A percentile compares a stretch with the other conserved stretches of the same genome.
phyloP scores from a whole-genome alignment of 2,329 filamentous ascomycete genomes.

The Fusarium avenaceum region DNA sequence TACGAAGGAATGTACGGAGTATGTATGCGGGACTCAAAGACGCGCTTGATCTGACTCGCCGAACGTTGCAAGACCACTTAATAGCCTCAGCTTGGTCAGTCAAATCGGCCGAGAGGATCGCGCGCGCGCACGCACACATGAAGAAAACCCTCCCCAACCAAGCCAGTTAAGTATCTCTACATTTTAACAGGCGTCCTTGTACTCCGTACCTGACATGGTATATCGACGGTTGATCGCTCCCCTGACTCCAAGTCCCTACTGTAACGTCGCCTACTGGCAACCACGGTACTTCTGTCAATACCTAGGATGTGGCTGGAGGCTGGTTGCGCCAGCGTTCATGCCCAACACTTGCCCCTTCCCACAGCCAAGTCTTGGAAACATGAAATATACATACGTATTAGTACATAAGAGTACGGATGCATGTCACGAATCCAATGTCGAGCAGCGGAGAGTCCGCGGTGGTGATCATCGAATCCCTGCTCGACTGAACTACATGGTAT shows the following conservation, averaged over 20 bases:
- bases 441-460: conserved; percentile 5
- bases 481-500: background rate
- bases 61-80: conserved; percentile 31
- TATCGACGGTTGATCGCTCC: conserved; percentile 12
- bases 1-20: conserved; percentile 2
- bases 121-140: conserved; percentile 15
- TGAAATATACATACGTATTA: background rate
- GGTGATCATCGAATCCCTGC: background rate
- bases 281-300: conserved; percentile 35
- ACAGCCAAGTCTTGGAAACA: conserved; percentile 18
- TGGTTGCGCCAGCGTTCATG: conserved; percentile 32
- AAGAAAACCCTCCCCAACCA: conserved; percentile 14
- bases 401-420: background rate
- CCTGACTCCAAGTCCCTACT: conserved; percentile 14
- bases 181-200: conserved; percentile 9
- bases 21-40: conserved; percentile 39
- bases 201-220: conserved; percentile 15
- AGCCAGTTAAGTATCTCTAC: conserved; percentile 13
- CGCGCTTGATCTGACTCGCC: conserved; percentile 49
- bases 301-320: conserved; percentile 10
- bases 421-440: conserved; percentile 21
- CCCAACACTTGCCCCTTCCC: conserved; percentile 43
- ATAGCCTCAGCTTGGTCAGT: conserved; percentile 29
- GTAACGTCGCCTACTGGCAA: conserved; percentile 38
- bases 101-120: conserved; percentile 44